A percentile compares a stretch with the other conserved stretches of the same genome.
Evolutionary conservation across 169 alveolate species (phyloP).

Genomic region (Amoebophrya sp.): DNA sequence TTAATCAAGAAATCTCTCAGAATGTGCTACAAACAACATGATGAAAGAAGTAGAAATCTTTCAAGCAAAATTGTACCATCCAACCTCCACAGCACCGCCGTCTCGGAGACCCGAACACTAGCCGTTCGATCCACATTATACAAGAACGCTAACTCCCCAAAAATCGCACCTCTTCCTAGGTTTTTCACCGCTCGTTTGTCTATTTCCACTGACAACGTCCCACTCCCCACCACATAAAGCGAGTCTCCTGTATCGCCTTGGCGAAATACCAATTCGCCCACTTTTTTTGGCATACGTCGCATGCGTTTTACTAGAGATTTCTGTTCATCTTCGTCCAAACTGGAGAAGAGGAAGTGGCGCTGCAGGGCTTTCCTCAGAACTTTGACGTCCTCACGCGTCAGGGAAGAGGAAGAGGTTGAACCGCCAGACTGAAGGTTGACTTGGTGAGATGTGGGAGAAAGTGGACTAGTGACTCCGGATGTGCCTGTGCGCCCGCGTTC

Average conservation of each 20-base stretch:
- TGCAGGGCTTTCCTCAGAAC: not conserved
- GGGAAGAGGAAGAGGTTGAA: no score
- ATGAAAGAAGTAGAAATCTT: not conserved
- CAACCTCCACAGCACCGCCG: not conserved
- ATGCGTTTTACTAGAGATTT: not conserved
- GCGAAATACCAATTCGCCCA: not conserved
- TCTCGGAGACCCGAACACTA: not conserved
- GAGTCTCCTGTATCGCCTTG: not conserved
- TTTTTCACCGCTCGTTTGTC: not conserved
- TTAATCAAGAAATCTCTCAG: not conserved
- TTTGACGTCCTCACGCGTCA: not conserved
- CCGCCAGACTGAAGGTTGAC: no score
- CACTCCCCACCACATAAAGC: not conserved
- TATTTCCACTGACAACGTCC: not conserved
- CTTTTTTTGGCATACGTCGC: not conserved
- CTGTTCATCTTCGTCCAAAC: not conserved
- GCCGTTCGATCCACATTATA: not conserved
- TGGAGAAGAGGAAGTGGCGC: not conserved
- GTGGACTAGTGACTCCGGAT: no score
- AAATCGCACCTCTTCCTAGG: not conserved
- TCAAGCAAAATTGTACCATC: not conserved
- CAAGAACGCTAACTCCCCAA: not conserved
- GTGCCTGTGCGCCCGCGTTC: no score
- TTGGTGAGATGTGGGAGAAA: no score
- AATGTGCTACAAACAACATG: not conserved